Conservation (phyloP, 1,284 basidiomycete genomes). For the Rhodotorula sp. region DNA sequence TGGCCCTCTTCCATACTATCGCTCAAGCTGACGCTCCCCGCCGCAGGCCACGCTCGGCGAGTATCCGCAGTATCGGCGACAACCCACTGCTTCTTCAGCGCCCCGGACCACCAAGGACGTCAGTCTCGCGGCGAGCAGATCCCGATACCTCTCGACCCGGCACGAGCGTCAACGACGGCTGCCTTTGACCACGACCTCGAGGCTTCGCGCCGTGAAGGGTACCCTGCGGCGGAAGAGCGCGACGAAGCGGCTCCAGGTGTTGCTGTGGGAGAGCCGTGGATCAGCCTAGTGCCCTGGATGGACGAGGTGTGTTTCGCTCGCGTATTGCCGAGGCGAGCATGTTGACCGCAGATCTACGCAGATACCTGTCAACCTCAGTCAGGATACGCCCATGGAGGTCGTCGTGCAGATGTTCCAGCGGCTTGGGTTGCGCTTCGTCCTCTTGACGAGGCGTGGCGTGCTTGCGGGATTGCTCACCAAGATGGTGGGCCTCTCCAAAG, state of each 20-base stretch:
- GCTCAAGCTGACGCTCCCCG: neutral
- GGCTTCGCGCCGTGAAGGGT: neutral
- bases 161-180: neutral
- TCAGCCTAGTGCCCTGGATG: constrained; percentile 40
- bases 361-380: constrained; percentile 39
- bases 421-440: constrained; percentile 36
- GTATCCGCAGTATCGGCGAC: constrained; percentile 11
- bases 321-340: too few species aligned
- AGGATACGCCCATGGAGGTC: constrained; percentile 42
- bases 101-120: neutral
- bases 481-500: constrained; percentile 20
- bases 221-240: neutral
- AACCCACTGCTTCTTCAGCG: constrained; percentile 30
- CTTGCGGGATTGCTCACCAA: constrained; percentile 36
- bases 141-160: neutral
- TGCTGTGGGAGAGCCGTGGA: constrained; percentile 11
- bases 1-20: constrained; percentile 15
- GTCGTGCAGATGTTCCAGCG: constrained; percentile 45
- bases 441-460: constrained; percentile 30
- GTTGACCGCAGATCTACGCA: too few species aligned
- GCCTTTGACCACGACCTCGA: neutral
- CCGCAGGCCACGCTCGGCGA: constrained; percentile 19
- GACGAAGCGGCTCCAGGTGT: neutral
- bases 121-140: constrained; percentile 1
- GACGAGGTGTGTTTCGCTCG: constrained; percentile 33